Percentiles rank a stretch among this genome's conserved stretches.
Conservation (phyloP, 2,329 filamentous ascomycete genomes). For the Diaporthe citrichinensis region DNA sequence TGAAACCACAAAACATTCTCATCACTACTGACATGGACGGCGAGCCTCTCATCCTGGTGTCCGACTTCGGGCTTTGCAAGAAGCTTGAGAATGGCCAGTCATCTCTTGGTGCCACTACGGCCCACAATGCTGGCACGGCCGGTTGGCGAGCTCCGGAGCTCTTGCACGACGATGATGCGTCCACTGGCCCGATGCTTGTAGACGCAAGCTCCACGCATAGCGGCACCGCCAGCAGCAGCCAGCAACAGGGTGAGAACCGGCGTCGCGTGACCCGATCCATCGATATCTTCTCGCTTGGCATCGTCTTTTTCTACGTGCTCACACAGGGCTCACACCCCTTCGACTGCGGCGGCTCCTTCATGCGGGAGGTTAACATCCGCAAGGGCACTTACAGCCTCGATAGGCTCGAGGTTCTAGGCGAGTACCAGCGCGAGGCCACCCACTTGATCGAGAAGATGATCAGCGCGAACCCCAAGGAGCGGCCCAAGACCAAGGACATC, state of each 20-base stretch:
- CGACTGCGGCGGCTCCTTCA: conserved; percentile 93
- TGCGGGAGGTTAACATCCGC: conserved; percentile 97
- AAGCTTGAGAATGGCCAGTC: conserved; percentile 95
- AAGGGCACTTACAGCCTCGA: conserved; percentile 84
- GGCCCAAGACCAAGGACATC: conserved; percentile 83
- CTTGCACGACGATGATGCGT: conserved; percentile 82
- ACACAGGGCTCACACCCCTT: conserved; percentile 94
- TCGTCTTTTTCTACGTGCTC: conserved; percentile 99
- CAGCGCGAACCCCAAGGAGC: conserved; percentile 63
- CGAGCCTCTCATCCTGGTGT: conserved; percentile 89
- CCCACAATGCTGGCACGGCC: conserved; percentile 91
- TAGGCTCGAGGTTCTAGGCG: conserved; percentile 81
- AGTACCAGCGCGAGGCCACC: conserved; percentile 88
- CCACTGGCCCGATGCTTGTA: conserved; percentile 58
- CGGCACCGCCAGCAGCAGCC: conserved; percentile 71
- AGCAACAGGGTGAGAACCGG: conserved; percentile 37
- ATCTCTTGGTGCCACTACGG: conserved; percentile 94
- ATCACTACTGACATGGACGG: conserved; percentile 78
- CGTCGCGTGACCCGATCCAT: conserved; percentile 94
- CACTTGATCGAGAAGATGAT: conserved; percentile 90
- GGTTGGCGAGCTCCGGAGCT: conserved; percentile 98
- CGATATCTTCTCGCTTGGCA: conserved; percentile 96
- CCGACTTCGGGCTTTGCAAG: conserved; percentile 97
- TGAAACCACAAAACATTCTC: conserved; percentile 98
- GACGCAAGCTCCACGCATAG: conserved; percentile 71